Base-by-base conservation (phyloP, 176 grass and related monocot genomes). In the Themeda triandra region DNA sequence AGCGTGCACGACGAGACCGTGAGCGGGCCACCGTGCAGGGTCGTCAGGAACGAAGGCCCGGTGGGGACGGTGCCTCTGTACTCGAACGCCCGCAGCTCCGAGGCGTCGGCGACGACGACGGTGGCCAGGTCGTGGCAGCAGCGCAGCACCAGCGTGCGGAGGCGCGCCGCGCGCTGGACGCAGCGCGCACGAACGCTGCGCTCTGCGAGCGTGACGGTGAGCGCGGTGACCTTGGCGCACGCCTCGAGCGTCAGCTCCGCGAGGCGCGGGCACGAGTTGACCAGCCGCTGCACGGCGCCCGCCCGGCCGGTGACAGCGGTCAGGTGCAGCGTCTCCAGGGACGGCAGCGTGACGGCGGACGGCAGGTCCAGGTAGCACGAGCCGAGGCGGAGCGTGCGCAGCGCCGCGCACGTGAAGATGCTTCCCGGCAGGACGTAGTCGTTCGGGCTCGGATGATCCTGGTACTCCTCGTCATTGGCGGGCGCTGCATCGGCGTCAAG, bases 41-140 rank as follows among this genome's bases (percentile, higher is more conserved):
- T n/a, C n/a, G 36, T 48, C 21, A 71, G 66, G 37, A 86, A 71
- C 5, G 42, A 1, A 29, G 75, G 21, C n/a, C n/a, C n/a, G 17
- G 17, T n/a, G n/a, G n/a, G 49, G 18, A 29, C 14, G 19, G 8
- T 23, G 37, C 84, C 84, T 0, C 53, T 0, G 66, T 86, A 86
- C 51, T 86, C 66, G 9, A 86, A 86, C 0, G 13, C 24, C 10
- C 4, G 39, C 11, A 86, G 76, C 23, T 63, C 28, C 2, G 76
- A 63, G 0, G 84, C 30, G 76, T 19, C 49, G 49, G 70, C 13
- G 37, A 71, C 28, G 13, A 29, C 23, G 39, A 79, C 39, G 9
- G 27, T 2, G 51, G 21, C 6, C 9, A 86, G 84, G 1, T 21
- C 11, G 76, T 86, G 29, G 75, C 76, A 86, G 66, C 53, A 86